Percentiles rank a stretch among this genome's conserved stretches.
phyloP scores from a whole-genome alignment of 1,284 basidiomycete species.

The Irpex lacteus region DNA sequence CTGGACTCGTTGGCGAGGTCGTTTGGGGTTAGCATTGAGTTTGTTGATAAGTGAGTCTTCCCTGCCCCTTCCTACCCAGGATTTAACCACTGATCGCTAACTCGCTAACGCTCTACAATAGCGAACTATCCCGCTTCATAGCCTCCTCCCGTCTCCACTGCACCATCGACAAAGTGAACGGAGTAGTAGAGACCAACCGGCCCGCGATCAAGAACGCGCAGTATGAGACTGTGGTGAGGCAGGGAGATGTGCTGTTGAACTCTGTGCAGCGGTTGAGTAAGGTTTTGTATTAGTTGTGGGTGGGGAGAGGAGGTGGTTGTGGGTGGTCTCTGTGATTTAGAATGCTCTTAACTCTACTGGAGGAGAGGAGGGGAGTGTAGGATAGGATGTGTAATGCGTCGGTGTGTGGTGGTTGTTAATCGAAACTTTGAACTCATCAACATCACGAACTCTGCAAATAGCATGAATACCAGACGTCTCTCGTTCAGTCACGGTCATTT shows the following conservation, averaged over 20 bases:
- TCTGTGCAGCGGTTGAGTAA: slow-evolving; percentile 74
- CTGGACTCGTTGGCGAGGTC: slow-evolving; percentile 84
- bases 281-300: slow-evolving; percentile 60
- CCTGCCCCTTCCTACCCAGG: not conserved
- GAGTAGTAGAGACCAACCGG: slow-evolving; percentile 93
- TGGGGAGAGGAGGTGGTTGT: too few species aligned
- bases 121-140: slow-evolving; percentile 92
- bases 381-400: not conserved
- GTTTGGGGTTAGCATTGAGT: slow-evolving; percentile 89
- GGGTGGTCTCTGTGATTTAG: too few species aligned
- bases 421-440: too few species aligned
- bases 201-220: slow-evolving; percentile 85
- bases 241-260: slow-evolving; percentile 87
- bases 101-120: slow-evolving; percentile 30
- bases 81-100: too few species aligned
- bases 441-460: too few species aligned
- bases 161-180: slow-evolving; percentile 92
- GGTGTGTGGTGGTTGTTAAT: too few species aligned
- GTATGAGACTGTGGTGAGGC: slow-evolving; percentile 87
- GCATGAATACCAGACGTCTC: too few species aligned
- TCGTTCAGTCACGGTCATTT: too few species aligned
- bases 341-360: too few species aligned
- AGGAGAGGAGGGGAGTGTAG: not conserved
- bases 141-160: slow-evolving; percentile 87
- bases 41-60: slow-evolving; percentile 76